Evolutionary conservation across 441 rosid species (phyloP), one percentile per base, ranked within the genome.

Genomic region (Pelargonium hybrid): DNA sequence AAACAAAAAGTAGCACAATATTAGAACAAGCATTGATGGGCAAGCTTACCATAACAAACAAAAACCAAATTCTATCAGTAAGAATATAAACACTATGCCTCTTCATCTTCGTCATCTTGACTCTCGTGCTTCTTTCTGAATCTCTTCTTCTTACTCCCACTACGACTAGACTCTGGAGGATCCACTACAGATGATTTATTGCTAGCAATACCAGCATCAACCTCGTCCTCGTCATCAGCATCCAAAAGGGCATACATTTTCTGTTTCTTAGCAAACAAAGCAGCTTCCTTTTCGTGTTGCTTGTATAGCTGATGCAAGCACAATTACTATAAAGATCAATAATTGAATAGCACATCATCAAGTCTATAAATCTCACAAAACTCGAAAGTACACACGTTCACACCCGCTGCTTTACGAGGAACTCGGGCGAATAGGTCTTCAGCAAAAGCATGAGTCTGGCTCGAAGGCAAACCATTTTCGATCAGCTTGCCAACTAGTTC

Each of bases 231-330:
- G 5, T 86, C 95, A 66, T 83, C 97, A 25, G 88, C 96, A 81
- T 90, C 96, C 82, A 91, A 72, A 71, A 94, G 76, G 45, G 84
- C 65, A 68, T 91, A 94, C 2, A 83, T 79, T 47, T 77, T 78
- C 75, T 90, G 97, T 84, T 87, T 91, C 84, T 82, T 87, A 11
- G 76, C 96, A 73, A 91, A 73, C 79, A 87, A 80, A 47, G 87
- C 96, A 71, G 96, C 96, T 81, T 91, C 98, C 72, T 86, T 88
- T 82, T 93, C 98, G 75, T 80, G 88, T 74, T 88, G 83, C 75
- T 85, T 88, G 82, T 93, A 88, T 73, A 82, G 81, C 97, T 93
- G 80, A 43, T 31, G 67, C 0, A 74, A 29, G 17, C 4, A 14
- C 41, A 56, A 71, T 13, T 56, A 67, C 14, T 1, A 31, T 31